Base-by-base conservation (phyloP, 768 basidiomycete genomes). In the Mycena kentingensis region DNA sequence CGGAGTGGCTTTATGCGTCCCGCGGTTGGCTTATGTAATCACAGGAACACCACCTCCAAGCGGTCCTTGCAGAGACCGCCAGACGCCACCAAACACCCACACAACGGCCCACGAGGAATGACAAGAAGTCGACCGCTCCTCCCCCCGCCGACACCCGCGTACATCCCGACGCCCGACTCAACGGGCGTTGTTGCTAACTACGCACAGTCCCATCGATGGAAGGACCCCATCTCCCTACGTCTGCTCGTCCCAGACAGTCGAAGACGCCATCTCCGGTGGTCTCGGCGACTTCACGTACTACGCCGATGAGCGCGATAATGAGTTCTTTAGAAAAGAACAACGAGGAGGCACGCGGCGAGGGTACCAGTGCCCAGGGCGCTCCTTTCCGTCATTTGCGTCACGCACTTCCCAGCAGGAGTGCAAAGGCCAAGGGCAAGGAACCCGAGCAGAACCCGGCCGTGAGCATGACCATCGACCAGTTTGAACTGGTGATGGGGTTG, bases 291-390 rank as follows among this genome's bases (percentile, higher is more conserved):
- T 90, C 68, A 84, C 85, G 1, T 98, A 98, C 65, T 90, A 85
- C 58, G 90, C 98, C 89, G 96, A 99, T 62, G 97, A 98, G 69
- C 88, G 90, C n/a, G 96, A 98, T 73, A 85, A 89, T 63, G 90
- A 90, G 58, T 99, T 96, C 95, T n/a, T 80, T 99, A 26, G 88
- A 91, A 62, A 88, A 84, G 72, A 93, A 92, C 66, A 97, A 98
- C 64, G 87, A 87, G 65, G 83, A 88, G 54, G 90, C 89, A 3
- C 79, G 87, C 16, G 90, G 88, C 21, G 91, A 93, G 67, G 93
- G 93, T 19, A 88, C 90, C 2, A 90, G 87, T 57, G 79, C 80
- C 0, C 89, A 90, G 63, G 87, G 85, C 19, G 83, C 85, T 5
- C 63, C 88, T 35, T n/a, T n/a, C n/a, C n/a, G n/a, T 83, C 84